Conservation (phyloP, 2,329 filamentous ascomycete species). For the Septoria linicola region DNA sequence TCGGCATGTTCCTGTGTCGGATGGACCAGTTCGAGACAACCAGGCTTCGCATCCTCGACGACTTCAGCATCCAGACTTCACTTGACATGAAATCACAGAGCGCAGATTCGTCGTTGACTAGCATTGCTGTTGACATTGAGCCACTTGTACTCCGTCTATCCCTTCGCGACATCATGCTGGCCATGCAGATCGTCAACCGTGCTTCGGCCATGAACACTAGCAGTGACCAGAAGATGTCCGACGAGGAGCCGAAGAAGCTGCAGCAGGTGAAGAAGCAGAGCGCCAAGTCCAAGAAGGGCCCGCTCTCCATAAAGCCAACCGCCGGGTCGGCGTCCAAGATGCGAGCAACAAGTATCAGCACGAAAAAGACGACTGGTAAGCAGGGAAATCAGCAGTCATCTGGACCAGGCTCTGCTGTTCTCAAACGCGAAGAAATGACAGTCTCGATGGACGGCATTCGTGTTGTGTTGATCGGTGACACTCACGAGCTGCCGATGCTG, state of each 20-base stretch:
- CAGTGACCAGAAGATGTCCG: slow-evolving; percentile 47
- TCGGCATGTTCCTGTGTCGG: slow-evolving; percentile 97
- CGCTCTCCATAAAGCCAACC: slow-evolving; percentile 48
- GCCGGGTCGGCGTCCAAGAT: slow-evolving; percentile 46
- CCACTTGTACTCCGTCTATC: slow-evolving; percentile 88
- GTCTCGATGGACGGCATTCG: slow-evolving; percentile 83
- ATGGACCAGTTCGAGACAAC: slow-evolving; percentile 97
- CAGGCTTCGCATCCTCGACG: slow-evolving; percentile 86
- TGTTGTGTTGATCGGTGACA: slow-evolving; percentile 89
- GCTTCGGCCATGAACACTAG: slow-evolving; percentile 77
- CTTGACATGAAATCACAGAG: slow-evolving; percentile 71
- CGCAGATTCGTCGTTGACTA: slow-evolving; percentile 63
- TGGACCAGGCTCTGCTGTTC: slow-evolving; percentile 50
- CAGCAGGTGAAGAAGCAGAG: slow-evolving; percentile 49
- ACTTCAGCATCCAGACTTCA: slow-evolving; percentile 88
- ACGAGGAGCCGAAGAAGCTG: slow-evolving; percentile 58
- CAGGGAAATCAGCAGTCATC: slow-evolving; percentile 41
- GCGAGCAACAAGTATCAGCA: slow-evolving; percentile 48
- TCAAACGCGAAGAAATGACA: slow-evolving; percentile 77
- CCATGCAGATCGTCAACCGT: slow-evolving; percentile 86
- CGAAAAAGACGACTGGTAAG: slow-evolving; percentile 52
- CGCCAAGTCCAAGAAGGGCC: slow-evolving; percentile 33
- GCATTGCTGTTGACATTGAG: slow-evolving; percentile 83
- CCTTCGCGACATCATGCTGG: slow-evolving; percentile 88
- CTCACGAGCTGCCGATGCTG: slow-evolving; percentile 91